Percentiles rank a stretch among this genome's conserved stretches.
Evolutionary conservation across 164 flowering plant genomes (phyloP).

Genomic region (Euptelea pleiosperma): DNA sequence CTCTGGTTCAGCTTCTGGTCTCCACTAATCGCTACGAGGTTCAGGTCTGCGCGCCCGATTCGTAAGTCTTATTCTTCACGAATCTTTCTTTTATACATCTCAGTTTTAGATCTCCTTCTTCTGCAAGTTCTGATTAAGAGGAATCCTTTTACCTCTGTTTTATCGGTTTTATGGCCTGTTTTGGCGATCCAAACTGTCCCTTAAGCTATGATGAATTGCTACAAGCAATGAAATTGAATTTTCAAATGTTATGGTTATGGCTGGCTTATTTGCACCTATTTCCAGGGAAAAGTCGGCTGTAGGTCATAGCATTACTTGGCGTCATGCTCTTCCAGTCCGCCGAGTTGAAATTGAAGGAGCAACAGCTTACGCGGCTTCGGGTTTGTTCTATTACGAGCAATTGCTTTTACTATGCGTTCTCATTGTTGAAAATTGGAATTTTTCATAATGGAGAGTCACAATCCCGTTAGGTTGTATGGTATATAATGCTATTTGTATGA

Average conservation of each 20-base stretch:
- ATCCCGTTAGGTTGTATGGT: too few species aligned
- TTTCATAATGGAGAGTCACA: too few species aligned
- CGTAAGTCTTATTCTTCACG: constrained; percentile 37
- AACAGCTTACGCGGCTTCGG: constrained; percentile 69
- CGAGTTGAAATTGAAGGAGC: constrained; percentile 69
- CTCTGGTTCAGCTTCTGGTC: constrained; percentile 65
- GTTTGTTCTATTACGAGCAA: constrained; percentile 45
- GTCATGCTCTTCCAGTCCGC: constrained; percentile 46
- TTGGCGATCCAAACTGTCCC: too few species aligned
- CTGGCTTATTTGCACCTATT: background rate
- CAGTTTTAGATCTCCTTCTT: background rate
- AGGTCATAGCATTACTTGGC: constrained; percentile 80
- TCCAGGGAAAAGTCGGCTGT: constrained; percentile 86
- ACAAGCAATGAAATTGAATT: background rate
- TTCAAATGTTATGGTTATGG: background rate
- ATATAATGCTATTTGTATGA: too few species aligned
- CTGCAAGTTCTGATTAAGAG: background rate
- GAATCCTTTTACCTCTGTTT: too few species aligned
- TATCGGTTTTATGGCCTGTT: too few species aligned
- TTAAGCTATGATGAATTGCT: too few species aligned
- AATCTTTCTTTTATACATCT: background rate
- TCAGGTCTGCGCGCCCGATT: constrained; percentile 82
- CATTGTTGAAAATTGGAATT: too few species aligned
- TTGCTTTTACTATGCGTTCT: too few species aligned
- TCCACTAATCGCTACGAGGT: constrained; percentile 57